These are phyloP conservation scores for Ogataea degrootiae DNA, from an alignment of 805 yeast genomes.

Conservation along the genomic window DNA sequence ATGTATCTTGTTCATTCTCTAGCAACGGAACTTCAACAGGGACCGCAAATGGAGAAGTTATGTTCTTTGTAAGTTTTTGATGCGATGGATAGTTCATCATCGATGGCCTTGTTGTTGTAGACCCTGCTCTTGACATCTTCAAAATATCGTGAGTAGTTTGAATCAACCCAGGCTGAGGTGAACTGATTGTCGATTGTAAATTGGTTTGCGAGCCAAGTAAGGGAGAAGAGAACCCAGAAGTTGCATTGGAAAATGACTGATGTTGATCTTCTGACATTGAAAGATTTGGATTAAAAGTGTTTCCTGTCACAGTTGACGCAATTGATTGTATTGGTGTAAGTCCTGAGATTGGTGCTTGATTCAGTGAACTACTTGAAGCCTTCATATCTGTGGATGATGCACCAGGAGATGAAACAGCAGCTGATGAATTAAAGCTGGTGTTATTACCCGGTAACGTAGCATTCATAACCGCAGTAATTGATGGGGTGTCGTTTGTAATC, in stretches of 20 bases:
- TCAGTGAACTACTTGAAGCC: neutral
- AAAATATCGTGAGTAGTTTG: neutral
- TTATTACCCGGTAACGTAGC: constrained; percentile 5
- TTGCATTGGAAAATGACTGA: neutral
- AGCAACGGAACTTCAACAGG: constrained; percentile 40
- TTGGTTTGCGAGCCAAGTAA: constrained; percentile 11
- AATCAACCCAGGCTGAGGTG: constrained; percentile 5
- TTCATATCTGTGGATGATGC: neutral
- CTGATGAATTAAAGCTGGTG: neutral
- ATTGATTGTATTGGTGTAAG: neutral
- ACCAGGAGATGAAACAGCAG: neutral
- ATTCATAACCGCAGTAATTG: constrained; percentile 10
- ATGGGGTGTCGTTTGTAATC: constrained; percentile 5
- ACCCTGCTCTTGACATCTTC: neutral
- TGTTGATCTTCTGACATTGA: neutral
- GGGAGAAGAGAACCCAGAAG: constrained; percentile 6
- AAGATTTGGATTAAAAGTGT: neutral
- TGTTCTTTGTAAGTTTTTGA: constrained; percentile 3
- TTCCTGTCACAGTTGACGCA: neutral
- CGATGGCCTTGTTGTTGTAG: constrained; percentile 12
- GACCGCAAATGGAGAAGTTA: constrained; percentile 29
- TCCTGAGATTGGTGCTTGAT: neutral
- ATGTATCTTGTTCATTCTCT: constrained; percentile 37
- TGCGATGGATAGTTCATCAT: constrained; percentile 16
- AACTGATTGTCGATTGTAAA: neutral